Base-by-base conservation (phyloP, 139 green algal species). In the Desmodesmus armatus region DNA sequence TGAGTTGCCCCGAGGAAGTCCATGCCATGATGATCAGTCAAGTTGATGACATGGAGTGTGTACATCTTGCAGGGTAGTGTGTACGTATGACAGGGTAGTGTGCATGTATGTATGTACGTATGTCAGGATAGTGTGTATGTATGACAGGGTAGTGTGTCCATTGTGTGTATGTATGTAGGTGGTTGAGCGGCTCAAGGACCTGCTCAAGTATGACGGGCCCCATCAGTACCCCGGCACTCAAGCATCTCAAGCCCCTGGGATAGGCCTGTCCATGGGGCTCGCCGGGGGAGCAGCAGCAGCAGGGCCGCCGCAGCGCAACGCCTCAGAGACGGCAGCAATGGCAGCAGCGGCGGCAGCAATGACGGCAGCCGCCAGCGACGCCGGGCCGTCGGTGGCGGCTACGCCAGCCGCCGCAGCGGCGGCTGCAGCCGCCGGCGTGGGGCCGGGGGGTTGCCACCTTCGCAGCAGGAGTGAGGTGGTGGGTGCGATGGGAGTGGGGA, bases 391-490 rank as follows among this genome's bases (percentile, higher is more conserved):
- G 29, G 27, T 43, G 66, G 27, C n/a, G n/a, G n/a, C n/a, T n/a
- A n/a, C n/a, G n/a, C n/a, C n/a, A 7, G 39, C 25, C 21, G 7
- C 25, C 35, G 40, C 23, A 25, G 70, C 23, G 23, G 35, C 25
- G 5, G 67, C 67, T 33, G 37, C 51, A 27, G 75, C 76, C 55
- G 49, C 33, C 7, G 29, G 9, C n/a, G 49, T 39, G 35, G 51
- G 21, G 35, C 33, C 17, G 19, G 51, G 19, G 31, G 65, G 13
- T 9, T 37, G 13, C 49, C 79, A 85, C 79, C 69, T 47, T 31
- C 79, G 44, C 65, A 85, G 63, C 21, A 35, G 40, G 43, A 77
- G 62, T 53, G 79, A 85, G 44, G 43, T 49, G 29, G 13, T 74
- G 7, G 65, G 41, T 6, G 41, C 47, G 29, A 31, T 35, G n/a